Evolutionary conservation across 2,329 filamentous ascomycete species (phyloP), one percentile per base, ranked within the genome.

Genomic region (Penicillium brevicompactum): DNA sequence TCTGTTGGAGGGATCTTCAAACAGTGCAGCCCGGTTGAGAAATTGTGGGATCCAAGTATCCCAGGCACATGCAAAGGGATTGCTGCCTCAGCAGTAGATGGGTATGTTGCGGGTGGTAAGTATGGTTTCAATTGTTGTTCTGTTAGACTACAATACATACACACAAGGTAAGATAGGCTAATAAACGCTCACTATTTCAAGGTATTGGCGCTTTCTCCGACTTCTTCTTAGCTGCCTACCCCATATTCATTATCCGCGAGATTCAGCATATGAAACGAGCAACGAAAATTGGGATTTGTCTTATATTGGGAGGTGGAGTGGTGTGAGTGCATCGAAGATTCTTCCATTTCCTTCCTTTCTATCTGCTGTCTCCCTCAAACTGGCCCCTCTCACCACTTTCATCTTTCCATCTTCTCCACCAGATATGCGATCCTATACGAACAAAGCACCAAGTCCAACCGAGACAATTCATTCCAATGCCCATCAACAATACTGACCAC

Each of bases 301-400:
- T 64, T 4, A 42, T 60, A 1, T 59, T 64, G 61, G 58, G 61
- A 44, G 61, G 61, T 4, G 61, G 61, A 2, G 34, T 62, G 6
- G 49, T 63, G 61, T 62, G 46, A 21, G 57, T 46, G 5, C 11
- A n/a, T 30, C 4, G 11, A 11, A 37, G 11, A n/a, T 37, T 6
- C 4, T 7, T n/a, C 1, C 14, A 34, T 13, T 10, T 4, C 34
- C 4, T 2, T 27, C 24, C 24, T 8, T 27, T 27, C 5, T 6
- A 6, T 5, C 24, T 8, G 24, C 24, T 27, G 5, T 8, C 24
- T 27, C 24, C 24, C 18, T 18, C 18, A 18, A 18, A 2, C 18
- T 18, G 18, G 18, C 18, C 18, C 18, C 1, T 18, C 18, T 18
- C 18, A 18, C 18, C 18, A 18, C 18, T 18, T 18, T 18, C 18